Base-by-base conservation (phyloP, 2,329 filamentous ascomycete species). In the Verticillium longisporum region DNA sequence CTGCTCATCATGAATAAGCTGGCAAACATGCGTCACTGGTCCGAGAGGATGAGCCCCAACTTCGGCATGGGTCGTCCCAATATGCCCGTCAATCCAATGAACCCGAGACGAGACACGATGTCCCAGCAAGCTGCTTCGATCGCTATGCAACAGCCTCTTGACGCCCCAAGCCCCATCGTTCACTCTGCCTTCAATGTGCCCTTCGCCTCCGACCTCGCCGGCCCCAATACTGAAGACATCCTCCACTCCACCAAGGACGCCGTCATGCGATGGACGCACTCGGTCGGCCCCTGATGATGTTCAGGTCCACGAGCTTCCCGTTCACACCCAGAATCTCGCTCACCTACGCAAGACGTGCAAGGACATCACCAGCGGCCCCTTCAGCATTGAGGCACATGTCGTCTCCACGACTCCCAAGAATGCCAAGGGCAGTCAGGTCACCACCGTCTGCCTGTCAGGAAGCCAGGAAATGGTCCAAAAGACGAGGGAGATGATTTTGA, bases 141-240 rank as follows among this genome's bases (percentile, higher is more conserved):
- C 72, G 82, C 87, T 69, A 87, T 89, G 66, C 86, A 89, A 61
- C 87, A 89, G 66, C 81, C 88, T 65, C 83, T 88, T 71, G 90
- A 94, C 73, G 82, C 88, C 59, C 64, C 64, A 21, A 63, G 59
- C 45, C 59, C 64, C 36, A 87, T 87, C 66, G 91, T 98, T 75
- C 92, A 96, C 76, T 89, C 97, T 74, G 94, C 92, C 66, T 98
- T 99, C 87, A 98, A 97, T 73, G 90, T 99, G 57, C 95, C 95
- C 63, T 97, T 98, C 77, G 88, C 92, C 68, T 96, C 91, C 66
- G 94, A 94, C 70, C 87, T 99, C 64, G 86, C 91, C 65, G 95
- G 95, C 37, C 95, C 95, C 65, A 92, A 98, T 71, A 90, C 90
- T 67, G 92, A 97, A 75, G 93, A 98, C 75, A 91, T 99, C 70